Conservation (phyloP, 1,284 basidiomycete genomes). For the Ustilago hordei region DNA sequence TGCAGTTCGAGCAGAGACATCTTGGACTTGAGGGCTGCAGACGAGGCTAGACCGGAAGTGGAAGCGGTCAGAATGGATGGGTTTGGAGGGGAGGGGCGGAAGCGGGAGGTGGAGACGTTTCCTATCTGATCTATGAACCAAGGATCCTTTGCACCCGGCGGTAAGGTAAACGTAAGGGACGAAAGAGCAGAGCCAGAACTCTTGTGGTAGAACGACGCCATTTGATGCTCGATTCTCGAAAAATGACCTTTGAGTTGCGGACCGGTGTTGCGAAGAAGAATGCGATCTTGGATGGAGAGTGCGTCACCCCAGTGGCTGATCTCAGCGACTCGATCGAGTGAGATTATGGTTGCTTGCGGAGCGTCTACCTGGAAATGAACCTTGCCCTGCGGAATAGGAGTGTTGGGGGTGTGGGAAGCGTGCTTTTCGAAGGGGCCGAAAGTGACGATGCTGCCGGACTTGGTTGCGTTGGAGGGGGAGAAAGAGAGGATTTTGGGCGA, state of each 20-base stretch:
- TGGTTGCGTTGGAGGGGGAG: slow-evolving; percentile 74
- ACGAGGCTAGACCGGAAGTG: background rate
- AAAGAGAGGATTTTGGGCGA: slow-evolving; percentile 44
- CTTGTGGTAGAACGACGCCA: slow-evolving; percentile 77
- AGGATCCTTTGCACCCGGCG: slow-evolving; percentile 30
- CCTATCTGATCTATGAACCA: slow-evolving; percentile 75
- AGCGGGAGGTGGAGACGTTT: slow-evolving; percentile 93
- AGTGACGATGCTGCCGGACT: slow-evolving; percentile 82
- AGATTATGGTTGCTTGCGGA: slow-evolving; percentile 82
- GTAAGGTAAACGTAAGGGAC: slow-evolving; percentile 76
- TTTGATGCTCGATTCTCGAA: slow-evolving; percentile 88
- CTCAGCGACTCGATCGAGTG: slow-evolving; percentile 82
- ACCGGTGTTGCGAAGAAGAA: slow-evolving; percentile 86
- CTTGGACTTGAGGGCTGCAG: slow-evolving; percentile 9
- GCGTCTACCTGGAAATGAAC: slow-evolving; percentile 85
- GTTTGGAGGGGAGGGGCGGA: slow-evolving; percentile 75
- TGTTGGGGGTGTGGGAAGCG: slow-evolving; percentile 72
- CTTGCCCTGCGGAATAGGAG: slow-evolving; percentile 69
- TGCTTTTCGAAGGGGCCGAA: slow-evolving; percentile 87
- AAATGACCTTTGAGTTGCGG: slow-evolving; percentile 94
- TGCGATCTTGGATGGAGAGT: slow-evolving; percentile 89
- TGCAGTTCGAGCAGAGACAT: slow-evolving; percentile 78
- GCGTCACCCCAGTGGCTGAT: slow-evolving; percentile 97
- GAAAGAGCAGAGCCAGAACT: slow-evolving; percentile 78
- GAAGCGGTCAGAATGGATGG: slow-evolving; percentile 17